These are phyloP conservation scores for Exophiala xenobiotica DNA, from an alignment of 2,329 filamentous ascomycete species.

Conservation along the genomic window DNA sequence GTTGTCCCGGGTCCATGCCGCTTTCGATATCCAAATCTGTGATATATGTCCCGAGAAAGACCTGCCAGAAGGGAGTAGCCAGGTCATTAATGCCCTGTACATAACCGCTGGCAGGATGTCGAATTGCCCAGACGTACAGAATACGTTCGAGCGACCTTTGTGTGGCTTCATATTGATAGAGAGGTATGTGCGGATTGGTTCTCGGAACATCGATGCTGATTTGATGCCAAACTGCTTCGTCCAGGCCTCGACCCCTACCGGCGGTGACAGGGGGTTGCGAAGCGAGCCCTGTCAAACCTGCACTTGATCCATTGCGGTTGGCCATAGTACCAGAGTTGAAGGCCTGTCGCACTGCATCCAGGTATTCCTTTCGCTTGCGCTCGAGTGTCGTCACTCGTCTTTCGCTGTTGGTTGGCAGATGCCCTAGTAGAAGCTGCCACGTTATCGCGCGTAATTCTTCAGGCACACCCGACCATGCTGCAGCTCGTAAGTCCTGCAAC, in stretches of 20 bases:
- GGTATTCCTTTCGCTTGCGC: conserved; percentile 91
- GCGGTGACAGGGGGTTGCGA: conserved; percentile 44
- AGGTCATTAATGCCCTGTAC: conserved; percentile 99
- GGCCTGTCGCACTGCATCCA: conserved; percentile 78
- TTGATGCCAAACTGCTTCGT: conserved; percentile 98
- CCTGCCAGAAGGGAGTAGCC: conserved; percentile 96
- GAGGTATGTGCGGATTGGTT: conserved; percentile 91
- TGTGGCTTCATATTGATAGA: conserved; percentile 95
- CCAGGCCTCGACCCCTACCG: conserved; percentile 70
- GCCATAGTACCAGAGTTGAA: conserved; percentile 54
- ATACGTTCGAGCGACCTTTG: conserved; percentile 93
- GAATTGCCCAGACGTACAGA: conserved; percentile 94
- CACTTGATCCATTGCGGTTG: conserved; percentile 25
- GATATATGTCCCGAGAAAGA: conserved; percentile 91
- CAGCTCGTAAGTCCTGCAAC: conserved; percentile 74
- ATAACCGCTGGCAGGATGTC: conserved; percentile 95
- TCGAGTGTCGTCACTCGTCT: conserved; percentile 85
- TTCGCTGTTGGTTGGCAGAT: conserved; percentile 95
- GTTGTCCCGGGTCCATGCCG: conserved; percentile 94
- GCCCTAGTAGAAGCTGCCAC: conserved; percentile 95
- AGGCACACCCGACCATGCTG: conserved; percentile 92
- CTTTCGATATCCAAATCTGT: conserved; percentile 89
- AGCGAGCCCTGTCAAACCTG: conserved; percentile 38
- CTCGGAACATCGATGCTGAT: conserved; percentile 97
- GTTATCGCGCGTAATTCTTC: conserved; percentile 96